A percentile compares a stretch with the other conserved stretches of the same genome.
phyloP scores from a whole-genome alignment of 169 alveolate species.

The Plasmodium adleri region DNA sequence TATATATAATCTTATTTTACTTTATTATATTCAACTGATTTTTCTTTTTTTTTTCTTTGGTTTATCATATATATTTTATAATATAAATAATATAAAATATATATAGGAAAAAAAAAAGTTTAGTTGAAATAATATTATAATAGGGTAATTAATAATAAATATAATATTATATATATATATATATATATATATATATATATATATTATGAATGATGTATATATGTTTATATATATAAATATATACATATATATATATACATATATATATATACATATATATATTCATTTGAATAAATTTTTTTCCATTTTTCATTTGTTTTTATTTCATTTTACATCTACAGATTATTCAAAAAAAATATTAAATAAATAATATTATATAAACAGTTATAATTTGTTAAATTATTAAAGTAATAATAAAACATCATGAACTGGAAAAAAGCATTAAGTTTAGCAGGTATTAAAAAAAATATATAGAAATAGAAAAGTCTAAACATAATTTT shows the following conservation, averaged over 20 bases:
- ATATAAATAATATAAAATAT: no score
- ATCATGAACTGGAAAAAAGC: slow-evolving; percentile 75
- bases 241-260: background rate
- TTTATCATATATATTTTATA: no score
- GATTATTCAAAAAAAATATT: background rate
- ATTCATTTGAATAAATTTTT: background rate
- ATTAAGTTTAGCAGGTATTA: slow-evolving; percentile 70
- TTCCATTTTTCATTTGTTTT: background rate
- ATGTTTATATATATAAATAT: no score
- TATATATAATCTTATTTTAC: no score
- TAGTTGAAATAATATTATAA: no score
- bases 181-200: no score
- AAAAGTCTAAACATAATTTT: background rate
- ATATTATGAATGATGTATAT: no score
- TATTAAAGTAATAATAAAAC: slow-evolving; percentile 6
- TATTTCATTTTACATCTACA: slow-evolving; percentile 3
- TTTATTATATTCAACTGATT: no score
- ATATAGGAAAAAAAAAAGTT: no score
- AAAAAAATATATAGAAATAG: slow-evolving; percentile 2
- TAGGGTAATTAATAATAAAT: no score
- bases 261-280: background rate
- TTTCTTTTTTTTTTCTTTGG: no score
- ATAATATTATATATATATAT: no score
- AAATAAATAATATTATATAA: background rate
- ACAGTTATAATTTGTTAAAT: slow-evolving; percentile 10